Conservation (phyloP, 139 green algal species). For the Picocystis salinarum region DNA sequence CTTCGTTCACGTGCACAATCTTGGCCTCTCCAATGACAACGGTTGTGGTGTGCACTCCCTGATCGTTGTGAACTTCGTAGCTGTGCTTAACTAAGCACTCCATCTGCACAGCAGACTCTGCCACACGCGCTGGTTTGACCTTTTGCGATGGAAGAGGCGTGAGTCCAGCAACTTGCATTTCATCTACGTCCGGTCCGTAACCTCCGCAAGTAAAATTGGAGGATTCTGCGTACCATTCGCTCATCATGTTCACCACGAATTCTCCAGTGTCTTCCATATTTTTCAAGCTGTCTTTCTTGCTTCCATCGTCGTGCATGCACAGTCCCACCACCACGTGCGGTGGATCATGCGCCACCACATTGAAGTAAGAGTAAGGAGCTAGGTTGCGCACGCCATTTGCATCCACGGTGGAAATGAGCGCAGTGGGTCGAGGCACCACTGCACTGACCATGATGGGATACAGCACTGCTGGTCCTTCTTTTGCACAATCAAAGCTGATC, state of each 20-base stretch:
- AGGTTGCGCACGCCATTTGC: slow-evolving; percentile 39
- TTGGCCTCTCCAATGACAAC: slow-evolving; percentile 74
- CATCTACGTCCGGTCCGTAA: slow-evolving; percentile 52
- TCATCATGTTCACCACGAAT: slow-evolving; percentile 84
- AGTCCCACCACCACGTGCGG: slow-evolving; percentile 9
- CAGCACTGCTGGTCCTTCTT: no score
- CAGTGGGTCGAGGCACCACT: slow-evolving; percentile 62
- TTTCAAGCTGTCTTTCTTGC: slow-evolving; percentile 66
- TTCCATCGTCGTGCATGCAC: slow-evolving; percentile 6
- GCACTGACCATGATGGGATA: slow-evolving; percentile 67
- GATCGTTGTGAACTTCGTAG: slow-evolving; percentile 37
- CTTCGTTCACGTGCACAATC: slow-evolving; percentile 51
- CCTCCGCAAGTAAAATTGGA: slow-evolving; percentile 81
- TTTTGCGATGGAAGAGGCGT: slow-evolving; percentile 22
- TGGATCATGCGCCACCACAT: slow-evolving; percentile 50
- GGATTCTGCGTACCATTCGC: slow-evolving; percentile 84
- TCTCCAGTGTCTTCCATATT: slow-evolving; percentile 82
- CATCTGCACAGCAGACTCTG: slow-evolving; percentile 67
- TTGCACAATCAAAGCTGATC: no score
- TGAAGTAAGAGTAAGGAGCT: slow-evolving; percentile 78
- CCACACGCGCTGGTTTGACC: slow-evolving; percentile 57
- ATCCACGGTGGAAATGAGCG: slow-evolving; percentile 47
- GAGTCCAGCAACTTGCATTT: slow-evolving; percentile 54
- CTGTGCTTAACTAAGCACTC: slow-evolving; percentile 59
- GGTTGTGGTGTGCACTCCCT: slow-evolving; percentile 18